phyloP scores from a whole-genome alignment of 1,284 basidiomycete genomes.

The Cryptococcus sp. region DNA sequence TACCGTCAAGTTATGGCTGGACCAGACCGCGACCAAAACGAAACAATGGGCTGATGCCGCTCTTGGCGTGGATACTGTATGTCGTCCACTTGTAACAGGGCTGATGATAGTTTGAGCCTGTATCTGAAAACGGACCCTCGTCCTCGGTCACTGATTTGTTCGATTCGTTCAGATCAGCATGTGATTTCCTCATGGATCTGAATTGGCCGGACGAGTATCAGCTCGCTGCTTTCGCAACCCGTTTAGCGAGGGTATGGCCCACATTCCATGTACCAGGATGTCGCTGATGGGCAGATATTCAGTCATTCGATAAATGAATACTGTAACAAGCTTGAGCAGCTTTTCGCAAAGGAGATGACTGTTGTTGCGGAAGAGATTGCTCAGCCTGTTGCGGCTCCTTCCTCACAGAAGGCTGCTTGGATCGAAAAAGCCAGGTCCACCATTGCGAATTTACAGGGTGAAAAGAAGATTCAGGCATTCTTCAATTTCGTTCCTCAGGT shows the following conservation, averaged over 20 bases:
- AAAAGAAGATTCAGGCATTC: conserved; percentile 62
- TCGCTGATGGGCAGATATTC: conserved; percentile 60
- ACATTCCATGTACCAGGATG: too few relatives aligned
- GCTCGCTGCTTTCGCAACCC: conserved; percentile 83
- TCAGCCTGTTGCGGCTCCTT: conserved; percentile 54
- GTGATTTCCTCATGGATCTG: conserved; percentile 80
- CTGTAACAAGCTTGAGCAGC: conserved; percentile 76
- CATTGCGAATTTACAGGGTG: conserved; percentile 64
- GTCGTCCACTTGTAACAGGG: conserved; percentile 4
- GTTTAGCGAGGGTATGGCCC: conserved; percentile 66
- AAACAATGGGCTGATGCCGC: conserved; percentile 92
- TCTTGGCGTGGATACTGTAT: conserved; percentile 78
- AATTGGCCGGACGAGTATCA: conserved; percentile 90
- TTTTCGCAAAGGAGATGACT: conserved; percentile 86
- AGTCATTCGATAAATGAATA: conserved; percentile 91
- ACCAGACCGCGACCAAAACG: conserved; percentile 86
- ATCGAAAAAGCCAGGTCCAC: conserved; percentile 82
- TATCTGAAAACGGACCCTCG: conserved; percentile 77
- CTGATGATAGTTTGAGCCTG: conserved; percentile 68
- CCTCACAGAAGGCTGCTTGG: conserved; percentile 79
- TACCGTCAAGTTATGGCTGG: conserved; percentile 83
- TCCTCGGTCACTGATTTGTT: conserved; percentile 96
- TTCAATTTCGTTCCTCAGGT: conserved; percentile 83
- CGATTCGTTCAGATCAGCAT: conserved; percentile 85
- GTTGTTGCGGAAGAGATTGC: conserved; percentile 50